Conservation (phyloP, 495 filamentous ascomycete genomes). For the Friedmanniomyces simplex region DNA sequence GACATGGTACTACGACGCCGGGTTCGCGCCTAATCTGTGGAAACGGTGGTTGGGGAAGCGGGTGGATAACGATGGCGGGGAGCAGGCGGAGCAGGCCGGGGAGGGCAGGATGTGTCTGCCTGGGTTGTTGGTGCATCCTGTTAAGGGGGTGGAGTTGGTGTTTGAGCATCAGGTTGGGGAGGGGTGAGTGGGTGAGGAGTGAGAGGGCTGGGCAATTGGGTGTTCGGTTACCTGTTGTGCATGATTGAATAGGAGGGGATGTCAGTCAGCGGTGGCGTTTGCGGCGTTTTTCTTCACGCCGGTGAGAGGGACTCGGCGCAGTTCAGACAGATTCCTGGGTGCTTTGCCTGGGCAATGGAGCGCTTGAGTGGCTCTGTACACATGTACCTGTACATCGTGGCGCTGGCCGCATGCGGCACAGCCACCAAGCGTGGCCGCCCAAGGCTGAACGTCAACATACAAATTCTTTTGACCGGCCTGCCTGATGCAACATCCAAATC, state of each 20-base stretch:
- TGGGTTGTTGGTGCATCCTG: conserved; percentile 66
- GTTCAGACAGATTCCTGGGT: too few species aligned
- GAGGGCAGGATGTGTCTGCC: conserved; percentile 41
- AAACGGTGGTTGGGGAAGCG: conserved; percentile 76
- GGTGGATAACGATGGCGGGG: conserved; percentile 77
- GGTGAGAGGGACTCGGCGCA: too few species aligned
- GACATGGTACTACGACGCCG: conserved; percentile 92
- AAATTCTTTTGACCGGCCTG: too few species aligned
- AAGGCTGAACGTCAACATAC: neutral
- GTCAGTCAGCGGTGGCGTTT: too few species aligned
- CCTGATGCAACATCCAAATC: too few species aligned
- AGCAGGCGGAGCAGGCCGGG: conserved; percentile 62
- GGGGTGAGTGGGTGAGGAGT: neutral
- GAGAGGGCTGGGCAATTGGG: conserved; percentile 23
- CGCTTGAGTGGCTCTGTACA: too few species aligned
- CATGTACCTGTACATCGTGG: too few species aligned
- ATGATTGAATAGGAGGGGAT: too few species aligned
- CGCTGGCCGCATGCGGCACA: neutral
- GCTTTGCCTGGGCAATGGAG: too few species aligned
- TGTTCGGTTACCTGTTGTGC: neutral
- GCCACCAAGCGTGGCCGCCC: neutral
- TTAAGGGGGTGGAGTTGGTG: conserved; percentile 75
- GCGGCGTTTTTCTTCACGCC: too few species aligned
- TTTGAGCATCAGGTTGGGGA: conserved; percentile 42
- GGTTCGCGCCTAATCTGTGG: conserved; percentile 74